Evolutionary conservation across 441 rosid genomes (phyloP), one percentile per base, ranked within the genome.

Genomic region (Gossypium laxum): DNA sequence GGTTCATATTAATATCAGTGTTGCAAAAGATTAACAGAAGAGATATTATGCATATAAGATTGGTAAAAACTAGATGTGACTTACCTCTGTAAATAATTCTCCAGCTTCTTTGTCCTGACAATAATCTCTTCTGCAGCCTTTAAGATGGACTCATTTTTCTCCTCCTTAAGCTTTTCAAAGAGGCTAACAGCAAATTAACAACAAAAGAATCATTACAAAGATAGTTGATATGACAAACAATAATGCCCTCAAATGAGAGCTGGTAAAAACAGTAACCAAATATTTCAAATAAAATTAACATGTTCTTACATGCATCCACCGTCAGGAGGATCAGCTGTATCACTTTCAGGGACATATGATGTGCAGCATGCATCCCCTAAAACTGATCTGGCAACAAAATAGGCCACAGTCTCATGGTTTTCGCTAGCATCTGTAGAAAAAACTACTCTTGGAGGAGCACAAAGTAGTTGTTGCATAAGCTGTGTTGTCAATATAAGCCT

Each of bases 401-500:
- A 87, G 28, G 81, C 80, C 72, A 85, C 76, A 83, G 75, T 81
- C 75, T 89, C 90, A 78, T 75, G 80, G 72, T 80, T 75, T 62
- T 86, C 68, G 60, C 69, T 70, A 57, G 84, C 86, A 78, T 82
- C 84, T 64, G 81, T 78, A 70, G 84, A 77, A 58, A 85, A 74
- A 70, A 88, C 52, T 15, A 67, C 41, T 28, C 83, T 80, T n/a
- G 78, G 79, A 47, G 93, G 85, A 73, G 96, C 84, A 24, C 30
- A 66, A 71, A 94, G 81, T 47, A 91, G 75, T 71, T 86, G 88
- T 85, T 94, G 98, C 84, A 86, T 84, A 66, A 94, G 95, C 71
- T 89, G 92, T 21, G 86, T 84, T 12, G 93, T 85, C 79, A 81
- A 74, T 54, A 91, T 71, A 72, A 88, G 84, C 77, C 98, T 92